Percentiles rank a stretch among this genome's conserved stretches.
Conservation (phyloP, 148 eudicot genomes). For the Beta vulgaris region DNA sequence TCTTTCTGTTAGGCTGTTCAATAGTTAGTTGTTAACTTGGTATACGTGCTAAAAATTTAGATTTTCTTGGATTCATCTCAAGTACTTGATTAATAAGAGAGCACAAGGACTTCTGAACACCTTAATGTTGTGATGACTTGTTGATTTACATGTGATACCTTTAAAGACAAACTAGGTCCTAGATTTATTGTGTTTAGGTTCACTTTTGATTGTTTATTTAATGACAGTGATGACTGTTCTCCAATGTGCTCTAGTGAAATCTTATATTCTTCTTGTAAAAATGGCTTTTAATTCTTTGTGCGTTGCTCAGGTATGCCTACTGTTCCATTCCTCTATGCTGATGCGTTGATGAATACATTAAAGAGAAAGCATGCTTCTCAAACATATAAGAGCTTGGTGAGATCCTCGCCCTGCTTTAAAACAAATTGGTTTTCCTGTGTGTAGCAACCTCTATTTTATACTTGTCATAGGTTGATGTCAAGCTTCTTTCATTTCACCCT, state of each 20-base stretch:
- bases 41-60: background rate
- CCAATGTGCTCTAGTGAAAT: background rate
- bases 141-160: background rate
- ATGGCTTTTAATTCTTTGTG: background rate
- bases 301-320: slow-evolving; percentile 73
- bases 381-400: slow-evolving; percentile 82
- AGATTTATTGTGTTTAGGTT: background rate
- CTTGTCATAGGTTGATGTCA: too few species aligned
- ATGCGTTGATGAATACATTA: slow-evolving; percentile 60
- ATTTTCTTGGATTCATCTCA: background rate
- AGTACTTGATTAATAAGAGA: background rate
- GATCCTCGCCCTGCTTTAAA: background rate
- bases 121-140: background rate
- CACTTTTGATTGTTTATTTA: background rate
- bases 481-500: too few species aligned
- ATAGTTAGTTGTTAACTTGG: background rate
- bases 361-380: slow-evolving; percentile 78
- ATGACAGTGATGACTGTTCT: background rate
- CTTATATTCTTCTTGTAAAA: background rate
- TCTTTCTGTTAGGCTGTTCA: background rate
- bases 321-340: slow-evolving; percentile 67
- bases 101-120: background rate
- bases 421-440: too few species aligned
- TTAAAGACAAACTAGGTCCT: background rate
- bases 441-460: too few species aligned